These are phyloP conservation scores for Triadica sebifera DNA, from an alignment of 345 rosid species.

Conservation along the genomic window DNA sequence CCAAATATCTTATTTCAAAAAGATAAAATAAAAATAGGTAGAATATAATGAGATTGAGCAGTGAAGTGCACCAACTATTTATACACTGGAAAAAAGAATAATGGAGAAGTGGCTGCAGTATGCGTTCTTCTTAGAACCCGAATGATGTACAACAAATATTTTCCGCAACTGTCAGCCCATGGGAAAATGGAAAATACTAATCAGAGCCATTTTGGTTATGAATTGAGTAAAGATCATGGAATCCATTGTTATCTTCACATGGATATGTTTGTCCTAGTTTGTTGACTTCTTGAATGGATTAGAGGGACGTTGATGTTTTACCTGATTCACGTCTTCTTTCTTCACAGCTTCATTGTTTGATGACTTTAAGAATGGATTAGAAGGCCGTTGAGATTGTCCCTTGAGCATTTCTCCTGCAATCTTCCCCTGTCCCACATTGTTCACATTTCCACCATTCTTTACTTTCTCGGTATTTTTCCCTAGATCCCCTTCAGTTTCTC, in stretches of 20 bases:
- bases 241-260: not conserved
- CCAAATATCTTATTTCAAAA: too few relatives aligned
- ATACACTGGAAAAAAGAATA: not conserved
- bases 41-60: not conserved
- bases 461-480: conserved; percentile 21
- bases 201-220: not conserved
- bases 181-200: not conserved
- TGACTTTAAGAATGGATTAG: conserved; percentile 30
- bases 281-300: conserved; percentile 43
- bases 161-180: not conserved
- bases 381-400: conserved; percentile 17
- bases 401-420: not conserved
- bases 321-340: conserved; percentile 14
- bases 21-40: not conserved
- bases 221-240: not conserved
- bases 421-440: conserved; percentile 7
- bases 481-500: conserved; percentile 18
- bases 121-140: not conserved
- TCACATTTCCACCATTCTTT: conserved; percentile 22
- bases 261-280: conserved; percentile 6
- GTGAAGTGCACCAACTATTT: not conserved
- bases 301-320: conserved; percentile 35
- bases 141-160: not conserved
- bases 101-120: not conserved
- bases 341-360: conserved; percentile 23